phyloP scores from a whole-genome alignment of 805 yeast species.

The Cyberlindnera petersonii region DNA sequence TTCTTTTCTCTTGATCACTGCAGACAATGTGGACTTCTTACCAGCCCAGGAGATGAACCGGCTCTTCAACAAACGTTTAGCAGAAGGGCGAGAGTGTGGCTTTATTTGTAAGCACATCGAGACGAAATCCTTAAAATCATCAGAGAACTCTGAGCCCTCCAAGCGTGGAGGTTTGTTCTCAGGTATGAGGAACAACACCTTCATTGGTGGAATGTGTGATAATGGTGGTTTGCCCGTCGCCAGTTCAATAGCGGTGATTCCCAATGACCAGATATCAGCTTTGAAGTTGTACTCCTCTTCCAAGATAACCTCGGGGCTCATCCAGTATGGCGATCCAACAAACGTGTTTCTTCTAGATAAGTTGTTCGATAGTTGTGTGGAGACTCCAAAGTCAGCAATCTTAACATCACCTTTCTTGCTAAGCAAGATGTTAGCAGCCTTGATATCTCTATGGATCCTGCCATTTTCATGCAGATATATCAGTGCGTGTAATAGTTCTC shows the following conservation, averaged over 20 bases:
- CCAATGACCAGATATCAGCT: conserved; percentile 97
- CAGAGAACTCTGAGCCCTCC: conserved; percentile 75
- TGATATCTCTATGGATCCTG: conserved; percentile 87
- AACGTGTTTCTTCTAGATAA: conserved; percentile 60
- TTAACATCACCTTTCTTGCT: conserved; percentile 72
- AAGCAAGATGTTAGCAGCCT: conserved; percentile 84
- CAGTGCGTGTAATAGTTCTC: conserved; percentile 75
- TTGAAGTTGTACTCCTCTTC: conserved; percentile 83
- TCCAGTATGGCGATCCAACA: conserved; percentile 93
- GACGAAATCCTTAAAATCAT: conserved; percentile 67
- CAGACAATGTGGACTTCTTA: conserved; percentile 32
- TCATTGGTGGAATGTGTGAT: conserved; percentile 55
- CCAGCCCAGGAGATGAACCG: conserved; percentile 42
- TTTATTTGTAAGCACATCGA: conserved; percentile 64
- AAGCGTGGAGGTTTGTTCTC: conserved; percentile 84
- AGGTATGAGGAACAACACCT: conserved; percentile 35
- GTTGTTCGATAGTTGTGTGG: conserved; percentile 72
- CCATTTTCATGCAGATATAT: conserved; percentile 70
- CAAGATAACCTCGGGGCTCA: conserved; percentile 97
- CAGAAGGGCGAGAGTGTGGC: conserved; percentile 63
- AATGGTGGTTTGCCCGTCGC: conserved; percentile 98
- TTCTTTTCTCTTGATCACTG: conserved; percentile 41
- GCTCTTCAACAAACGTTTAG: conserved; percentile 58
- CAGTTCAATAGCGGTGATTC: conserved; percentile 89
- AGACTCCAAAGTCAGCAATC: conserved; percentile 94